phyloP scores from a whole-genome alignment of 1,139 yeast species.

The Blastobotrys arbuscula region DNA sequence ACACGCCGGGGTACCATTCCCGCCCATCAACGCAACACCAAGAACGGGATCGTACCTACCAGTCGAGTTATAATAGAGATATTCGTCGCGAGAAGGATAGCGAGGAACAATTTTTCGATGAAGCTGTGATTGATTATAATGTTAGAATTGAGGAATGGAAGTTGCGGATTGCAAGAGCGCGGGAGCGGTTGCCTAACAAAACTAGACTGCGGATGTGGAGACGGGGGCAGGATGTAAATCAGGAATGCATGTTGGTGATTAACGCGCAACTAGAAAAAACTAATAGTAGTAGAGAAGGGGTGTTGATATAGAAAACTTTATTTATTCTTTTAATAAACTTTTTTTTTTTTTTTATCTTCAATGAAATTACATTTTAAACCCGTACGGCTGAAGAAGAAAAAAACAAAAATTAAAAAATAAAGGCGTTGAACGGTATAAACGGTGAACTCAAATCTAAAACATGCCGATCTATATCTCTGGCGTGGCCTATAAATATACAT shows the following conservation, averaged over 20 bases:
- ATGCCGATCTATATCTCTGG: too few relatives aligned
- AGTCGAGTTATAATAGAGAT: not conserved
- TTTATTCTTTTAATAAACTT: too few relatives aligned
- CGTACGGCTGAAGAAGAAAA: too few relatives aligned
- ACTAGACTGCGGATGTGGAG: constrained; percentile 35
- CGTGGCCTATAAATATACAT: too few relatives aligned
- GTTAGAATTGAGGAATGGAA: constrained; percentile 41
- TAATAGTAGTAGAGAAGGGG: too few relatives aligned
- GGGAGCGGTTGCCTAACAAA: constrained; percentile 29
- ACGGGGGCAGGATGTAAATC: constrained; percentile 31
- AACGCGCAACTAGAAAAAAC: constrained; percentile 9
- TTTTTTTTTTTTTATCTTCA: not conserved
- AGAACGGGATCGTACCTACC: not conserved
- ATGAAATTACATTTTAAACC: too few relatives aligned
- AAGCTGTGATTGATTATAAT: constrained; percentile 6
- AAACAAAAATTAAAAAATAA: too few relatives aligned
- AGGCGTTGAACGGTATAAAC: too few relatives aligned
- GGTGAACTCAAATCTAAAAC: too few relatives aligned
- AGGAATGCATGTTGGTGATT: constrained; percentile 20
- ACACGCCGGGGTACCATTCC: not conserved
- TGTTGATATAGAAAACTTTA: too few relatives aligned
- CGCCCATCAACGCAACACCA: not conserved
- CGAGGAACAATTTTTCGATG: too few relatives aligned
- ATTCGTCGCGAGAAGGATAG: not conserved
- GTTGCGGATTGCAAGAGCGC: constrained; percentile 36